Evolutionary conservation across 805 yeast species (phyloP), one percentile per base, ranked within the genome.

Genomic region (Candida sanyiensis): DNA sequence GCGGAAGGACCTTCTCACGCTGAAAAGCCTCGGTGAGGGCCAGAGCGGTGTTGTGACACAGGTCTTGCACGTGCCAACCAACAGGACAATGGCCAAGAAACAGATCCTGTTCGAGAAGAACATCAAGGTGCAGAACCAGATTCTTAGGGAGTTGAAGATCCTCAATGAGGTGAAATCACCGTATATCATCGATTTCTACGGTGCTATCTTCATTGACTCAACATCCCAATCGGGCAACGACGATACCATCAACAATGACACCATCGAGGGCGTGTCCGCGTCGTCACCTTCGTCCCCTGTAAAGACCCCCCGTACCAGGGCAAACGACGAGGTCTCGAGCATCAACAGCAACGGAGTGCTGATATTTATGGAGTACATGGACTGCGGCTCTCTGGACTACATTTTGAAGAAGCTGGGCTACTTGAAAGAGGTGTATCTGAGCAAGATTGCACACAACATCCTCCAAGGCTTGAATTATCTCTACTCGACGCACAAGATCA

Each of bases 291-390:
- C 27, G 9, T 31, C 34, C 4, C 30, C 17, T 17, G 31, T 19
- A 34, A 24, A 27, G 12, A 26, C 22, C n/a, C n/a, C n/a, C 19
- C 39, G 20, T 22, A 39, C 25, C 30, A 37, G 35, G n/a, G 26
- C 39, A 6, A 23, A 32, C 3, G 51, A 50, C 12, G 59, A 52
- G 10, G 46, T 45, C 11, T 34, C 50, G 7, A 45, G 48, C 8
- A 41, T 56, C 7, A 50, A 47, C 10, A 62, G 66, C 45, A 75
- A 75, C 52, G 84, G 86, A 45, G 89, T 93, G 13, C 81, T 87
- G 11, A 83, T 93, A 44, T 83, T 95, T 57, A 88, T 89, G 95
- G 97, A 90, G 61, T 89, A 85, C 61, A 85, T 90, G 76, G 95
- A 90, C 60, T 85, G 96, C 60, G 90, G 96, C 0, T 87, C 97